Evolutionary conservation across 2,329 filamentous ascomycete species (phyloP), one percentile per base, ranked within the genome.

Genomic region (Colletotrichum nymphaeae): DNA sequence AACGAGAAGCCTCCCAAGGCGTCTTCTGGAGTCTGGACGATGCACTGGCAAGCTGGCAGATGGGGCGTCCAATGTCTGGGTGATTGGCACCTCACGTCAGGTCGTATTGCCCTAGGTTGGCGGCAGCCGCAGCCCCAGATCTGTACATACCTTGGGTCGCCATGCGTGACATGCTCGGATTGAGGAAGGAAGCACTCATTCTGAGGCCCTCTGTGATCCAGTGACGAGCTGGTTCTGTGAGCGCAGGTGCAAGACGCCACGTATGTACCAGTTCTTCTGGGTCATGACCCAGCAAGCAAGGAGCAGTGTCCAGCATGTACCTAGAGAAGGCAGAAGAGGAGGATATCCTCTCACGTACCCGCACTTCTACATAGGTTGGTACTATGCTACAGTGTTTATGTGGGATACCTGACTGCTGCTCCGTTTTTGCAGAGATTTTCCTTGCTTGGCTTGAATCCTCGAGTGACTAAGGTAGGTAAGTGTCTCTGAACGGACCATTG

Each of bases 151-250:
- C 16, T 62, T 49, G 37, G 35, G 59, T 63, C 59, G 59, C 59
- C 49, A 56, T 55, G 49, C 63, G 49, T 37, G 30, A 14, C 63
- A 56, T 49, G n/a, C 56, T 19, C 8, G 42, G 42, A 9, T 49
- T 22, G 28, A 49, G 46, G 26, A 7, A 24, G 35, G 28, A 22
- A 16, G 19, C n/a, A 26, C 19, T 42, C n/a, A 26, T 55, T 62
- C 11, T 56, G 56, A 56, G 46, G 65, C 52, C 37, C 30, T 53
- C 14, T 30, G 42, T 19, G 30, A 63, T 46, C 69, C 69, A 63
- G 65, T 72, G 69, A 69, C 58, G 35, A 69, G 58, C 26, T 30
- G 8, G 22, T 37, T 7, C 28, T 69, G 65, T 37, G 52, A 46
- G 12, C 4, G 35, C 19, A 22, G 49, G n/a, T 69, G 65, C 69